Evolutionary conservation across 352 stramenopile species (phyloP), one percentile per base, ranked within the genome.

Genomic region (Peronospora farinosa): DNA sequence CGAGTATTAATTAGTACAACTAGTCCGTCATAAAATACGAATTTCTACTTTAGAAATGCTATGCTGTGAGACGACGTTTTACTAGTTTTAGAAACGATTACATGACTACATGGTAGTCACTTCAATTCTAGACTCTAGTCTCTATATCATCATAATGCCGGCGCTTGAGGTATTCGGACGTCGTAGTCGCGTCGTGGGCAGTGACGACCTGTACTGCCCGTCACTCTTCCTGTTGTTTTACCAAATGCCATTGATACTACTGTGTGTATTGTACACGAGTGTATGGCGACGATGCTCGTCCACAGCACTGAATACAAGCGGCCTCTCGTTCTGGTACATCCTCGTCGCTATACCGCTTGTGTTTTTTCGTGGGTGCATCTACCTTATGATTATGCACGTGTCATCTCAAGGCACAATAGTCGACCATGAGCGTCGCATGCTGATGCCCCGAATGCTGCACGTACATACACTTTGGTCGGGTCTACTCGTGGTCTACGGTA

Each of bases 301-400:
- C 44, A 82, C 87, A 45, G 63, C 69, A 45, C 58, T 88, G 55
- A 53, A 88, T 57, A 52, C 61, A 33, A 49, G 58, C 8, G 83
- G 81, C 7, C 65, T 87, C 27, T 68, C 75, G 8, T 92, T 94
- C 56, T 94, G 80, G 80, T 94, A 88, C 57, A 51, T 86, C 37
- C 47, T 94, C 32, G 63, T 63, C 28, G 67, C 78, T 2, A 62
- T 85, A 23, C 79, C 80, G 36, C 60, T 89, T 17, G 57, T 86
- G 17, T 71, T 71, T 49, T 94, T 94, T 67, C 84, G 88, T 59
- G 76, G 66, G 43, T 89, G 80, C 55, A 79, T 92, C 60, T 86
- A 92, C 63, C 67, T 92, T 63, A 86, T 94, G 71, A 72, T 92
- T 56, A 77, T 89, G 60, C 80, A 88, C 63, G 66, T 94, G 15